Evolutionary conservation across 1,284 basidiomycete genomes (phyloP), one percentile per base, ranked within the genome.

Genomic region (Ganoderma lingzhi): DNA sequence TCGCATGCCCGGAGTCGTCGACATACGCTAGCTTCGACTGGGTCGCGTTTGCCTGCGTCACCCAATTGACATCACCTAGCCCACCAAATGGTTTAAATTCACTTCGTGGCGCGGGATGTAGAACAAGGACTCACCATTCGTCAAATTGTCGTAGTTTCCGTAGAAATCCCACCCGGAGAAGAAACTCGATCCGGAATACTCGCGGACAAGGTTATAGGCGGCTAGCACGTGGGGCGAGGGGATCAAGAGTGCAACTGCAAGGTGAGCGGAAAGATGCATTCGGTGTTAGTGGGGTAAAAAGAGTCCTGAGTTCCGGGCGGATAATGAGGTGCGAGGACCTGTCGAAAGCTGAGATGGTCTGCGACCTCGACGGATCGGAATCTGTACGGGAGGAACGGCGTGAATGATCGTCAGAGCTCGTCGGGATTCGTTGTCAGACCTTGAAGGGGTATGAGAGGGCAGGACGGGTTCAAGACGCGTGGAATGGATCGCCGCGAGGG

Each of bases 131-230:
- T 56, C 55, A 76, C 77, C 77, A 23, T 71, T 73, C 42, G 88
- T 90, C 53, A 86, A 71, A 69, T 89, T 89, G 74, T 89, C 88
- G 67, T 78, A 84, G 64, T 72, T 80, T 2, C 86, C 87, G 71
- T 86, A 88, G 75, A 87, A 90, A 69, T 85, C 78, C 87, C 87
- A 90, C 0, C 80, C 81, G 42, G 86, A 77, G 71, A 88, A 88
- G 77, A 89, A 89, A 30, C 70, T 78, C 1, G 73, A 60, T 2
- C 85, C 86, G 1, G 84, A 80, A 70, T 84, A 84, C 65, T 85
- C 82, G 41, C 73, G 79, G 5, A 84, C 71, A 41, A 77, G 72
- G 19, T 61, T 74, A 63, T 74, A 77, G 10, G 74, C 69, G 0
- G 73, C 74, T 15, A 67, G 48, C 0, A 65, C 63, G 2, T 39